Percentiles rank a stretch among this genome's conserved stretches.
Evolutionary conservation across 805 yeast species (phyloP).

Genomic region (Yueomyces sinensis): DNA sequence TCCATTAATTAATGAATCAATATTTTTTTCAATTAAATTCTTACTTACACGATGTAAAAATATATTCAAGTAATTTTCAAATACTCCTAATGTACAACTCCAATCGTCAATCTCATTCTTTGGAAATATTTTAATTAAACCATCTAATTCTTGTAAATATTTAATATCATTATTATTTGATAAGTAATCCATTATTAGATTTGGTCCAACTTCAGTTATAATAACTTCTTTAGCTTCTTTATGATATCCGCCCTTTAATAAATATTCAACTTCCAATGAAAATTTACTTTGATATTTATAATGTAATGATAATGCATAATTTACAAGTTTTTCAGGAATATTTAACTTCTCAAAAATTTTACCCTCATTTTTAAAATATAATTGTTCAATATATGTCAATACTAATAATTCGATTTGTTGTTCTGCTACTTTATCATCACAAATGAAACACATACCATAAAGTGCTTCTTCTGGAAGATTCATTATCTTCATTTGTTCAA

Average conservation of each 20-base stretch:
- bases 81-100: conserved; percentile 47
- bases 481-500: conserved; percentile 35
- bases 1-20: conserved; percentile 26
- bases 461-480: conserved; percentile 46
- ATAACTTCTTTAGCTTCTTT: conserved; percentile 52
- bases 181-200: conserved; percentile 29
- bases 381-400: conserved; percentile 13
- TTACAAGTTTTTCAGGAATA: conserved; percentile 36
- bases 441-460: conserved; percentile 47
- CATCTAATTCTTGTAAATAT: conserved; percentile 21
- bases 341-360: conserved; percentile 27
- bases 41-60: conserved; percentile 14
- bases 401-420: conserved; percentile 25
- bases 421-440: conserved; percentile 33
- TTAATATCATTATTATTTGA: conserved; percentile 27
- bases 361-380: conserved; percentile 4
- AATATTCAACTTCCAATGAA: conserved; percentile 46
- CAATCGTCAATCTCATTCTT: conserved; percentile 32
- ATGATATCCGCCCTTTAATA: conserved; percentile 47
- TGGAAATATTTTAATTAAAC: conserved; percentile 32
- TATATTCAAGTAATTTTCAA: conserved; percentile 33
- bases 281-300: conserved; percentile 37
- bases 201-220: conserved; percentile 55
- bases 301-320: conserved; percentile 47
- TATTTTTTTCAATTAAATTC: conserved; percentile 22